Evolutionary conservation across 2,329 filamentous ascomycete species (phyloP), one percentile per base, ranked within the genome.

Genomic region (Phyllosticta capitalensis): DNA sequence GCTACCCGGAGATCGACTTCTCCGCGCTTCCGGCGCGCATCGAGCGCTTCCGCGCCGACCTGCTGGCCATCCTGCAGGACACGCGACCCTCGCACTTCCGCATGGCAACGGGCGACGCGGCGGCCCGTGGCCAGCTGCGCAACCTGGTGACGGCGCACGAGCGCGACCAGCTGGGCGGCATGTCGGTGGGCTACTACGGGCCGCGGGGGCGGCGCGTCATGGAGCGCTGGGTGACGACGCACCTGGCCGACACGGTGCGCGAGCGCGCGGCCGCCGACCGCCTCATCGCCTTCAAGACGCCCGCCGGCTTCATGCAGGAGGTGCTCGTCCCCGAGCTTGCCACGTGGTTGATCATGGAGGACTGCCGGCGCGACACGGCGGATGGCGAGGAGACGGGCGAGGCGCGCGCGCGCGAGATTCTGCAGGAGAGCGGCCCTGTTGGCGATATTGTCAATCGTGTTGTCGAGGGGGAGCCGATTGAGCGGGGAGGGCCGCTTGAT

Each of bases 151-250:
- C 83, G 61, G 83, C 79, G 55, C 72, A 65, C 28, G 67, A 75
- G 20, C 71, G 68, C 60, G 72, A 66, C n/a, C 71, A 68, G 58
- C 63, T 54, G 56, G 62, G 77, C 59, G 78, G 87, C 28, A 85
- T 82, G 2, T 65, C 63, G 5, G 88, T 88, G 9, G 91, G 91
- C 0, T 96, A 95, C 72, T 96, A 95, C 72, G 91, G 91, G 1
- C 81, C 86, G 2, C 82, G 85, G 20, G 91, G 91, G 1, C 79
- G 88, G 56, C 82, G 83, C 54, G 74, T 81, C 56, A 89, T 96
- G 81, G 88, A 84, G 52, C 85, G 28, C 7, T 61, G 58, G 19
- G 65, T 74, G 3, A 68, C 68, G 56, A 30, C 61, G 0, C 51
- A 67, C 0, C 64, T 74, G 7, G 64, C 65, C 10, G 63, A 64